A percentile compares a stretch with the other conserved stretches of the same genome.
These are phyloP conservation scores for Penicillium cataractarum DNA, from an alignment of 495 filamentous ascomycete species.

Conservation along the genomic window DNA sequence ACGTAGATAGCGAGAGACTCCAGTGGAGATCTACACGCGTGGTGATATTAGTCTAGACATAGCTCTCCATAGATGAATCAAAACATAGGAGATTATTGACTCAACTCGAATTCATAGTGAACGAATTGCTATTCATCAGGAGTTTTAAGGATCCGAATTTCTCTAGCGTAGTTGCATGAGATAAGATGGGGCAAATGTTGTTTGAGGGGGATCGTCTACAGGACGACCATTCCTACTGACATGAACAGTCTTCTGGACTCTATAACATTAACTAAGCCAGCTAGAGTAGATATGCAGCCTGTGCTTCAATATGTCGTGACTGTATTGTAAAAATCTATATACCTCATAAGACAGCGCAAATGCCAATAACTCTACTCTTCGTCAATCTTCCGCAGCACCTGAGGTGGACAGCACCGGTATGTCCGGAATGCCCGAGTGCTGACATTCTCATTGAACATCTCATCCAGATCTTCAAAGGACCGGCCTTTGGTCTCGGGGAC, in stretches of 20 bases:
- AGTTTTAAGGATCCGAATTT: not conserved
- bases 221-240: slow-evolving; percentile 34
- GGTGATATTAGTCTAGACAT: too few relatives aligned
- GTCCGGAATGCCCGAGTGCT: slow-evolving; percentile 17
- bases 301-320: too few relatives aligned
- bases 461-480: slow-evolving; percentile 31
- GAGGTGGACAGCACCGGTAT: slow-evolving; percentile 9
- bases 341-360: not conserved
- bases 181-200: not conserved
- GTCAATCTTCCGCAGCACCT: slow-evolving; percentile 5
- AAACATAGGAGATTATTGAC: not conserved
- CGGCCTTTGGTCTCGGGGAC: slow-evolving; percentile 35
- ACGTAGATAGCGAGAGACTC: too few relatives aligned
- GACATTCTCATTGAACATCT: slow-evolving; percentile 19
- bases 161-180: not conserved
- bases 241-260: slow-evolving; percentile 34
- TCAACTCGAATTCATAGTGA: not conserved
- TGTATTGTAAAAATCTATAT: too few relatives aligned
- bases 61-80: not conserved
- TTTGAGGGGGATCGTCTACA: slow-evolving; percentile 15
- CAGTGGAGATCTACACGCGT: too few relatives aligned
- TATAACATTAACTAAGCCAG: slow-evolving; percentile 37
- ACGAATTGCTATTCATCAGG: not conserved
- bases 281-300: too few relatives aligned
- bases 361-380: not conserved